Base-by-base conservation (phyloP, 495 filamentous ascomycete genomes). In the Rostrohypoxylon terebratum region DNA sequence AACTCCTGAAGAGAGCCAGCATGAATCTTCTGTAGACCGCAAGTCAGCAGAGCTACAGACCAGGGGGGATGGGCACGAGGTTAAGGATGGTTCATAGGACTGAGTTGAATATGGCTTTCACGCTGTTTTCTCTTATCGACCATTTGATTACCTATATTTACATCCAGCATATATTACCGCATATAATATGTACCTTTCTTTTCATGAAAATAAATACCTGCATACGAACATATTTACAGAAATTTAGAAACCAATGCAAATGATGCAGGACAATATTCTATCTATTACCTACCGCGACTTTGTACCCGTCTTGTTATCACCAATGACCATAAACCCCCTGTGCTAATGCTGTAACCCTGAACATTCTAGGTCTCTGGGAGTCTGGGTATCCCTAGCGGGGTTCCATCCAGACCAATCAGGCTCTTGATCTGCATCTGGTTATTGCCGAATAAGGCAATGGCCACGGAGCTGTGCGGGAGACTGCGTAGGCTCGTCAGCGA, bases 1-100 rank as follows among this genome's bases (percentile, higher is more conserved):
- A 44, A 1, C 59, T 5, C 1, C 40, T 3, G 67, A 69, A 0
- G 60, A 48, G 14, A 16, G 9, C 20, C 21, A 36, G 7, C 59
- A 69, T n/a, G 59, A 51, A 20, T 57, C 63, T 4, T 58, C 51
- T 40, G 38, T 45, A 16, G 50, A 57, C 13, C 50, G 21, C 3
- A 47, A 61, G 9, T 47, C 66, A 4, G 9, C 31, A 4, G 38
- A 36, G 28, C n/a, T 44, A 21, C n/a, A 51, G 20, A 14, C 14
- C 9, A 59, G 25, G 18, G 55, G 51, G 8, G 38, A 31, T 21
- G 44, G 59, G 13, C 38, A 59, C 33, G 33, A 59, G 38, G 8
- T 42, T 7, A 58, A 36, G 23, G 33, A 51, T 9, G 54, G 28
- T 20, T 40, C n/a, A 66, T 59, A 66, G 18, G 9, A 42, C 7